Conservation (phyloP, 345 rosid genomes). For the Murraya paniculata region DNA sequence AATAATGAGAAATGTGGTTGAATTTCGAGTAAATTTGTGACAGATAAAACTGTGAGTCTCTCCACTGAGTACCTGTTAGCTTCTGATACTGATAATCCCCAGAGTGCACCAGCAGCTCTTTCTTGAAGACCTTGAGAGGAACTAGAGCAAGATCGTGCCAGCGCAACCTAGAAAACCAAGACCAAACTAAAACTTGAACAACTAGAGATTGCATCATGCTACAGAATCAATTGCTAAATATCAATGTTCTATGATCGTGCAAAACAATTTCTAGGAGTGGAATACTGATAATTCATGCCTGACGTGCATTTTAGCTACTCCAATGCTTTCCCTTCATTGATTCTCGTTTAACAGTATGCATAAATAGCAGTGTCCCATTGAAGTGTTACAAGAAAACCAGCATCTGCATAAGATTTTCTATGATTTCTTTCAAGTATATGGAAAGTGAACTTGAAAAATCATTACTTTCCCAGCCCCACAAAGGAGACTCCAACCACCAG, state of each 20-base stretch:
- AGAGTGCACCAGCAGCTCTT: conserved; percentile 41
- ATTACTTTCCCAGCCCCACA: no score
- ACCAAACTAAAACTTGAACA: neutral
- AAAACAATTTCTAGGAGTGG: neutral
- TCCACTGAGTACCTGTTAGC: conserved; percentile 13
- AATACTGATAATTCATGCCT: neutral
- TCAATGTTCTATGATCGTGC: neutral
- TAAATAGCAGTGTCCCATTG: neutral
- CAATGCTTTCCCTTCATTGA: neutral
- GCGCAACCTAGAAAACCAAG: conserved; percentile 26
- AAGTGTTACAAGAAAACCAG: neutral
- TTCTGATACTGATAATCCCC: conserved; percentile 44
- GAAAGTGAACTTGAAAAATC: no score
- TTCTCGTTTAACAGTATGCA: neutral
- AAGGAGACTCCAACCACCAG: no score
- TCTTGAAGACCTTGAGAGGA: conserved; percentile 39
- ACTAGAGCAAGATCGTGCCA: conserved; percentile 35
- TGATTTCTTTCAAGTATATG: no score
- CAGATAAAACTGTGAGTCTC: neutral
- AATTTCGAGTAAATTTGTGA: neutral
- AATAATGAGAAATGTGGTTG: neutral
- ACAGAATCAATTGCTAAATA: neutral
- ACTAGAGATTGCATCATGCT: neutral
- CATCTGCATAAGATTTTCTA: no score
- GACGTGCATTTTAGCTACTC: neutral